phyloP scores from a whole-genome alignment of 1,284 basidiomycete species.

The Puccinia brachypodii region DNA sequence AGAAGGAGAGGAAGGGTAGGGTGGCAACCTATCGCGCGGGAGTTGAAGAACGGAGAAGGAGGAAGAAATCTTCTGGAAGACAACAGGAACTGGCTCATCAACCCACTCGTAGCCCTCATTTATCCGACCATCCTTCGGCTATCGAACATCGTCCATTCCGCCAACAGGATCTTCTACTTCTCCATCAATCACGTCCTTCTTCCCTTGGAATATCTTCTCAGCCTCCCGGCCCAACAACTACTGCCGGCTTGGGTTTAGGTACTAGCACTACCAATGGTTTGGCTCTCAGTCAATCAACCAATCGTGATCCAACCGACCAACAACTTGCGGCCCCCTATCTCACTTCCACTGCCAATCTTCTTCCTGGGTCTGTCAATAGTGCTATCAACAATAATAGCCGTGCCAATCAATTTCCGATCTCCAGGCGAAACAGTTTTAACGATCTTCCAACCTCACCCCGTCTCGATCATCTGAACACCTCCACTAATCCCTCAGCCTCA shows the following conservation, averaged over 20 bases:
- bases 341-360: slow-evolving; percentile 7
- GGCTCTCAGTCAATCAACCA: slow-evolving; percentile 11
- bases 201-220: slow-evolving; percentile 9
- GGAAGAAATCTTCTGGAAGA: slow-evolving; percentile 32
- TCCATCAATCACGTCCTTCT: background rate
- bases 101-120: slow-evolving; percentile 44
- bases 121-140: slow-evolving; percentile 34
- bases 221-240: background rate
- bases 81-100: slow-evolving; percentile 47
- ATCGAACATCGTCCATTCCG: background rate
- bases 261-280: background rate
- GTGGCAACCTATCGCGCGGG: slow-evolving; percentile 48
- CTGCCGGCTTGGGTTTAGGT: slow-evolving; percentile 17
- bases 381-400: background rate
- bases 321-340: slow-evolving; percentile 35
- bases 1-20: slow-evolving; percentile 44
- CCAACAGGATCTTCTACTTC: slow-evolving; percentile 1
- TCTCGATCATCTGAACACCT: slow-evolving; percentile 18
- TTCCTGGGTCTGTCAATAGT: background rate
- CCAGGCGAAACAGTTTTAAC: slow-evolving; percentile 33
- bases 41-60: slow-evolving; percentile 27
- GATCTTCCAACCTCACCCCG: slow-evolving; percentile 35
- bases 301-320: slow-evolving; percentile 19
- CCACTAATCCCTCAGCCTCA: background rate
- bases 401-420: slow-evolving; percentile 19